These are phyloP conservation scores for Larix sibirica DNA, from an alignment of 83 land plant species.

Conservation along the genomic window DNA sequence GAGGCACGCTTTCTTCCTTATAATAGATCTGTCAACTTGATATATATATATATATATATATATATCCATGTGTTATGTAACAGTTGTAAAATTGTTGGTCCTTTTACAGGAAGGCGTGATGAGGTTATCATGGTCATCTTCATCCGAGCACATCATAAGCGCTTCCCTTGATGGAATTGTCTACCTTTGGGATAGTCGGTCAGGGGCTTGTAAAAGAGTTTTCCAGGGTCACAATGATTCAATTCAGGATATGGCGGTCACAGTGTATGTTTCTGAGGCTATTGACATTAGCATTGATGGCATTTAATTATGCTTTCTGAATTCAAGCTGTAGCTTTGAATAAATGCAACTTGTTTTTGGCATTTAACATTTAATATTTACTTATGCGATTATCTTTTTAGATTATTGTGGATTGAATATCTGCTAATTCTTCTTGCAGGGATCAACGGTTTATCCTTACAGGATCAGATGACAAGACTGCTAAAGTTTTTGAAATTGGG, in stretches of 20 bases:
- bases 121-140: conserved; percentile 46
- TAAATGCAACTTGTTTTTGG: not conserved
- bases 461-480: conserved; percentile 50
- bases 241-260: conserved; percentile 50
- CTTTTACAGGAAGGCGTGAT: conserved; percentile 65
- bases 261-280: conserved; percentile 18
- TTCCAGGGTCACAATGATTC: too few species aligned
- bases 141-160: conserved; percentile 48
- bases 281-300: not conserved
- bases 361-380: not conserved
- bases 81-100: not conserved
- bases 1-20: conserved; percentile 41
- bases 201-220: conserved; percentile 48
- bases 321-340: not conserved
- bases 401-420: not conserved
- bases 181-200: conserved; percentile 53
- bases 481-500: conserved; percentile 57
- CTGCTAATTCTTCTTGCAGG: not conserved
- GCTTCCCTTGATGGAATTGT: conserved; percentile 63
- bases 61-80: not conserved
- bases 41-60: not conserved
- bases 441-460: conserved; percentile 44
- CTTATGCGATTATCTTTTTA: not conserved
- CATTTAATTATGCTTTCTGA: not conserved
- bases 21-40: not conserved